Conservation (phyloP, 768 basidiomycete species). For the Lactarius hatsudake region DNA sequence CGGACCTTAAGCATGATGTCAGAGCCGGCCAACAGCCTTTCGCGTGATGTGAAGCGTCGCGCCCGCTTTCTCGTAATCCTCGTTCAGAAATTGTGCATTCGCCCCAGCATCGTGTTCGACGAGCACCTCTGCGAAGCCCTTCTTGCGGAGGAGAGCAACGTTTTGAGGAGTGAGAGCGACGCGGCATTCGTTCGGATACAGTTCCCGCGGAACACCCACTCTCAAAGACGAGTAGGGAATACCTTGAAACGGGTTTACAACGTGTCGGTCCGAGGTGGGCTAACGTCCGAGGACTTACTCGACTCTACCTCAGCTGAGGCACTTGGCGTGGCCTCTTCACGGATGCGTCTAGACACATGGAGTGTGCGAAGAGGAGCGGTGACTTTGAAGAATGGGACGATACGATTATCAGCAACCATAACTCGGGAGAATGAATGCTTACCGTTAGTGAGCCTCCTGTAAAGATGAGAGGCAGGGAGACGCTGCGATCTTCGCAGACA, state of each 20-base stretch:
- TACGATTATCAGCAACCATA: not conserved
- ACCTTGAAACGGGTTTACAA: slow-evolving; percentile 34
- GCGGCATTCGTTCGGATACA: slow-evolving; percentile 73
- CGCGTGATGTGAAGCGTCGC: slow-evolving; percentile 71
- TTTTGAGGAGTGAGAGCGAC: slow-evolving; percentile 83
- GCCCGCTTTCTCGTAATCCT: slow-evolving; percentile 74
- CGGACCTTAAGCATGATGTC: slow-evolving; percentile 88
- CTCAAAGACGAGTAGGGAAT: slow-evolving; percentile 68
- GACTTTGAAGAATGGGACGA: not conserved
- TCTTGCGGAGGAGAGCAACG: slow-evolving; percentile 70
- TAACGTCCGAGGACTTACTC: slow-evolving; percentile 12
- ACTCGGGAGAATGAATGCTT: not conserved
- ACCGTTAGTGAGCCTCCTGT: slow-evolving; percentile 3
- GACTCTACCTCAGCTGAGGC: slow-evolving; percentile 18
- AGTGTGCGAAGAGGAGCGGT: slow-evolving; percentile 9
- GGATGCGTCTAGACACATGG: slow-evolving; percentile 17
- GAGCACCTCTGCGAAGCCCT: slow-evolving; percentile 72
- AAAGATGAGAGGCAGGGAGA: slow-evolving; percentile 10
- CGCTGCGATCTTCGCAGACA: slow-evolving; percentile 7
- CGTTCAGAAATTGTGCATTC: slow-evolving; percentile 76
- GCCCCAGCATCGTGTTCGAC: slow-evolving; percentile 70
- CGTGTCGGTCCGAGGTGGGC: not conserved
- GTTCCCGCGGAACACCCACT: slow-evolving; percentile 76
- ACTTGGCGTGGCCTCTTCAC: slow-evolving; percentile 2
- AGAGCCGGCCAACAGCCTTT: slow-evolving; percentile 62